A percentile compares a stretch with the other conserved stretches of the same genome.
Evolutionary conservation across 2,329 filamentous ascomycete genomes (phyloP).

Genomic region (Hypoxylon sp.): DNA sequence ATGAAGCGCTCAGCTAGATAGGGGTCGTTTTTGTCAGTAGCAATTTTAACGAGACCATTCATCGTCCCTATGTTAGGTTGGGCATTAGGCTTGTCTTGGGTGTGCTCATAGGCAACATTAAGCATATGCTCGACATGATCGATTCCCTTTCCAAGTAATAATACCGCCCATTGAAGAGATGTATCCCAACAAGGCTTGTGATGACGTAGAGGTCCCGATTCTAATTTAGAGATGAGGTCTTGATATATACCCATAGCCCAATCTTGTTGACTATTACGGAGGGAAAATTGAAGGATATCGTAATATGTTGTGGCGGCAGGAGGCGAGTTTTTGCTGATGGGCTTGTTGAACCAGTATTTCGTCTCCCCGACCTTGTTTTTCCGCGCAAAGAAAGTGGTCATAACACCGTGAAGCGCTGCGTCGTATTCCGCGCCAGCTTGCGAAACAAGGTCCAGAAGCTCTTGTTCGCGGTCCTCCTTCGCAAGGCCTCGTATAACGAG

Average conservation of each 20-base stretch:
- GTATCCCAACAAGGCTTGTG: constrained; percentile 73
- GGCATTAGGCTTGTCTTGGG: constrained; percentile 54
- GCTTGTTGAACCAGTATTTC: constrained; percentile 72
- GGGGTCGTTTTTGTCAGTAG: constrained; percentile 73
- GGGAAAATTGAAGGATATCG: constrained; percentile 67
- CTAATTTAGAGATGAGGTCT: constrained; percentile 53
- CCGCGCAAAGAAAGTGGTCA: constrained; percentile 70
- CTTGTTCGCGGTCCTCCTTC: constrained; percentile 63
- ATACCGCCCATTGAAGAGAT: constrained; percentile 78
- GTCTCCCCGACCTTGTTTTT: constrained; percentile 66
- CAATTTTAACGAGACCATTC: constrained; percentile 77
- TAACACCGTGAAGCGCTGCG: constrained; percentile 57
- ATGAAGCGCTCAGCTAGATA: constrained; percentile 79
- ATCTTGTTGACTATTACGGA: constrained; percentile 64
- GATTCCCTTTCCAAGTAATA: constrained; percentile 72
- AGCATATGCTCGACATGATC: constrained; percentile 80
- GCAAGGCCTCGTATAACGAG: constrained; percentile 69
- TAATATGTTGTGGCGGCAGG: constrained; percentile 59
- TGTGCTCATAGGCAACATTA: constrained; percentile 66
- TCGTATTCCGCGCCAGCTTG: constrained; percentile 58
- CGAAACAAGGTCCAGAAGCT: constrained; percentile 64
- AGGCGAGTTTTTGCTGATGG: constrained; percentile 52
- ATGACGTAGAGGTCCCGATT: constrained; percentile 48
- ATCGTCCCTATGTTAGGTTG: constrained; percentile 75
- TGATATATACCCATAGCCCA: constrained; percentile 71